A percentile compares a stretch with the other conserved stretches of the same genome.
These are phyloP conservation scores for Phylloporus arenicola DNA, from an alignment of 768 basidiomycete genomes.

Conservation along the genomic window DNA sequence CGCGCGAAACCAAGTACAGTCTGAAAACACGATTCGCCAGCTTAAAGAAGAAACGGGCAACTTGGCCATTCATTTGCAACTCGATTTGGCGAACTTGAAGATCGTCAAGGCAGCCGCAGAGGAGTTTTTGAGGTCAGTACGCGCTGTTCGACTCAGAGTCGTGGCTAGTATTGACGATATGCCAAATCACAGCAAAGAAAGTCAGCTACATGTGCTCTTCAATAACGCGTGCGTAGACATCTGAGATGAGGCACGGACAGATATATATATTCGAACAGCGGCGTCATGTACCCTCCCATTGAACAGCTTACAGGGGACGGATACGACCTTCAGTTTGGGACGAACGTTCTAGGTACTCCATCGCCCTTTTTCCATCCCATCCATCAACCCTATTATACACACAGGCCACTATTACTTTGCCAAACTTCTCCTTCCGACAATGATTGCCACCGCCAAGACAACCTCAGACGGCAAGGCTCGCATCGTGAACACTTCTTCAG, in stretches of 20 bases:
- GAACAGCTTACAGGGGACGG: slow-evolving; percentile 41
- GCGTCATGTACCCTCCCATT: slow-evolving; percentile 41
- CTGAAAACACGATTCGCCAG: slow-evolving; percentile 26
- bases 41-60: slow-evolving; percentile 31
- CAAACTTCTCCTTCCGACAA: slow-evolving; percentile 43
- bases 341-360: slow-evolving; percentile 41
- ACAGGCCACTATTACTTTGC: slow-evolving; percentile 61
- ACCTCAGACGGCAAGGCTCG: slow-evolving; percentile 38
- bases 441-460: slow-evolving; percentile 37
- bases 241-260: background rate
- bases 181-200: slow-evolving; percentile 34
- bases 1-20: slow-evolving; percentile 20
- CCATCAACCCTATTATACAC: background rate
- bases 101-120: slow-evolving; percentile 6
- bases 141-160: background rate
- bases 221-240: slow-evolving; percentile 42
- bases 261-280: slow-evolving; percentile 29
- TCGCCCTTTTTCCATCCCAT: too few relatives aligned
- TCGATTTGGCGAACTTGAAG: too few relatives aligned
- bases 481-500: too few relatives aligned
- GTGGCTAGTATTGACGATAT: background rate
- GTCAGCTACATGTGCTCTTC: too few relatives aligned
- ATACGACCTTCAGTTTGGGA: slow-evolving; percentile 27
- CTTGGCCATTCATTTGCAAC: slow-evolving; percentile 28
- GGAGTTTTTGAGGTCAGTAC: slow-evolving; percentile 8